Evolutionary conservation across 805 yeast species (phyloP), one percentile per base, ranked within the genome.

Genomic region (Saccharomycopsis oosterbeekiorum): DNA sequence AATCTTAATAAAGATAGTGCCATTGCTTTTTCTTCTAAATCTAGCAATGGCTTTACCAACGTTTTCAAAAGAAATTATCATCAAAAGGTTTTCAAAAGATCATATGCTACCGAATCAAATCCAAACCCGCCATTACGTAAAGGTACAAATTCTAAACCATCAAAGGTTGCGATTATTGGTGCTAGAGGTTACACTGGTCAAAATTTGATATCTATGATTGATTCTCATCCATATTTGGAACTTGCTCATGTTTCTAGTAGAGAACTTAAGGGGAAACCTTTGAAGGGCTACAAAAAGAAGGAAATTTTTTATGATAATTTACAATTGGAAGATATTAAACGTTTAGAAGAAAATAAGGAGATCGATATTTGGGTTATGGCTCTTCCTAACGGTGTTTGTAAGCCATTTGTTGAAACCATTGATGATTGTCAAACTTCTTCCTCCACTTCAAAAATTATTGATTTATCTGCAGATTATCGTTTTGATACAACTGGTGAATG

Each of bases 301-400:
- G 84, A 88, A 62, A 82, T 93, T 60, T 79, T 81, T 59, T 94
- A 94, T 75, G 89, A 89, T 64, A 94, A 92, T 74, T 78, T 94
- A 68, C 92, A 86, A 70, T 81, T 86, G 55, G 97, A 90, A 69
- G 98, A 94, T 68, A 86, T 94, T 66, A 84, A 84, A 70, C 75
- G 78, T 65, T 75, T 94, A 65, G 99, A 93, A 74, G 80, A 84
- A 65, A 77, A 83, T 56, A 83, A 84, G 57, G 88, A 83, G 59
- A 89, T 94, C 62, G 99, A 94, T 70, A 86, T 92, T 59, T 94
- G 99, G 99, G 96, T 96, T 34, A 94, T 96, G 99, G 99, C 99
- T 1, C 80, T 94, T 69, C 99, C 99, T 65, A 94, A 94, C 72
- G 97, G 97, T 57, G 97, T 94, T 43, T 94, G 98, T 71, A 84